Base-by-base conservation (phyloP, 768 basidiomycete genomes). In the Coprinopsis cinerea region DNA sequence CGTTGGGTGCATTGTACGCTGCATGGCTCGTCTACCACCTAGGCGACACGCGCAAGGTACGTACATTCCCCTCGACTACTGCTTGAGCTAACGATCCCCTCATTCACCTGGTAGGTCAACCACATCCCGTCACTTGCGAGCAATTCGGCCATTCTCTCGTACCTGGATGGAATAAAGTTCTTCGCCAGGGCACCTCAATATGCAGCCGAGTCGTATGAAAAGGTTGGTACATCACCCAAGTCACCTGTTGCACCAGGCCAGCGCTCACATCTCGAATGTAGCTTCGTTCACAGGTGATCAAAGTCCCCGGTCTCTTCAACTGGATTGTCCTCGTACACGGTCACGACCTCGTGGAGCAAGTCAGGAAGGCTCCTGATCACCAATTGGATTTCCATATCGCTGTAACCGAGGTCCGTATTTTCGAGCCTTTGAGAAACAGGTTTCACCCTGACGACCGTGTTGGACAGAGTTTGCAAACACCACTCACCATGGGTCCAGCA, bases 281-380 rank as follows among this genome's bases (percentile, higher is more conserved):
- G 36, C 10, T 18, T 39, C 36, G 17, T 18, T 39, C 36, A 7
- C 18, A 25, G 24, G 24, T 43, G 5, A 17, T 67, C 60, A 66
- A 60, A 47, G 18, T 66, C 1, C 56, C 62, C 13, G 55, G 42
- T 17, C 30, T 58, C n/a, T 39, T 47, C 17, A 58, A 57, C 27
- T 70, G 69, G 69, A 53, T 63, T 5, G 59, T 70, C 23, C 52
- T 70, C n/a, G 58, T 63, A 11, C 58, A 56, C 20, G 61, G 65
- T 2, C 53, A 56, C 22, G 42, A 57, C 10, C 43, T 60, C 20
- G 47, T 69, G 0, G 65, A 66, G 22, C 67, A 70, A 15, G 36
- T 70, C 4, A 59, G 63, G 15, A 64, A 61, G 48, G 65, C 67
- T 10, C 58, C 62, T 4, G 62, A 66, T 22, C 60, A 69, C 28